A percentile compares a stretch with the other conserved stretches of the same genome.
Conservation (phyloP, 1,284 basidiomycete species). For the Irpex rosettiformis region DNA sequence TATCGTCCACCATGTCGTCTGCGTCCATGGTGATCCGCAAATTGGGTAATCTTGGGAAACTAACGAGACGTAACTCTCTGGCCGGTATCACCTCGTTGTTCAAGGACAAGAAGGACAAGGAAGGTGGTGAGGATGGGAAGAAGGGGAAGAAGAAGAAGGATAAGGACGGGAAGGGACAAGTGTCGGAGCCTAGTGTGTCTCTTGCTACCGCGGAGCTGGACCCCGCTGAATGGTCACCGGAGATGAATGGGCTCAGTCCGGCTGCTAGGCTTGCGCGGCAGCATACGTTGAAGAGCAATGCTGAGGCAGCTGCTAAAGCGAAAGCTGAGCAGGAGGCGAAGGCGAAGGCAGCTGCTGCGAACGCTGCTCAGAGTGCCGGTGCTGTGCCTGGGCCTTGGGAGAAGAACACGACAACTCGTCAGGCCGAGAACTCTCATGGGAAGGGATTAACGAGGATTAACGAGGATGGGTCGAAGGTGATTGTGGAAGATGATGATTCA, state of each 20-base stretch:
- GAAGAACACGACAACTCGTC: constrained; percentile 67
- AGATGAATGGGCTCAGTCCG: constrained; percentile 81
- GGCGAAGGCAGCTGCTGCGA: constrained; percentile 36
- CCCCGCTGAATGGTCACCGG: constrained; percentile 46
- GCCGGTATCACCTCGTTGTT: constrained; percentile 93
- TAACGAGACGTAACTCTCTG: constrained; percentile 87
- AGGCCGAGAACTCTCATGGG: constrained; percentile 38
- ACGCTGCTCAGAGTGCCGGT: constrained; percentile 27
- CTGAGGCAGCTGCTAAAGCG: constrained; percentile 74
- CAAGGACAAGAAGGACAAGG: constrained; percentile 84
- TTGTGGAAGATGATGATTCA: constrained; percentile 69
- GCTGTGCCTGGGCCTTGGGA: constrained; percentile 73
- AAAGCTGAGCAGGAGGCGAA: constrained; percentile 52
- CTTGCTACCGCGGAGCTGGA: constrained; percentile 88
- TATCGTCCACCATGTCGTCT: constrained; percentile 94
- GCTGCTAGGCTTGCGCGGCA: constrained; percentile 90
- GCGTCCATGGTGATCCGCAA: constrained; percentile 98
- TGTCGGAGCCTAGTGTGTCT: constrained; percentile 73
- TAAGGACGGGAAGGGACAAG: constrained; percentile 56
- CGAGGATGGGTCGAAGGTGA: constrained; percentile 65
- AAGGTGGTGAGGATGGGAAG: constrained; percentile 51
- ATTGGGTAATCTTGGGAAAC: constrained; percentile 88
- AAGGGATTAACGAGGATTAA: constrained; percentile 43
- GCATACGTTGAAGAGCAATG: constrained; percentile 83
- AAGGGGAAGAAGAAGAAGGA: constrained; percentile 42